Percentiles rank a stretch among this genome's conserved stretches.
phyloP scores from a whole-genome alignment of 2,329 filamentous ascomycete genomes.

The Paecilomyces variotii region DNA sequence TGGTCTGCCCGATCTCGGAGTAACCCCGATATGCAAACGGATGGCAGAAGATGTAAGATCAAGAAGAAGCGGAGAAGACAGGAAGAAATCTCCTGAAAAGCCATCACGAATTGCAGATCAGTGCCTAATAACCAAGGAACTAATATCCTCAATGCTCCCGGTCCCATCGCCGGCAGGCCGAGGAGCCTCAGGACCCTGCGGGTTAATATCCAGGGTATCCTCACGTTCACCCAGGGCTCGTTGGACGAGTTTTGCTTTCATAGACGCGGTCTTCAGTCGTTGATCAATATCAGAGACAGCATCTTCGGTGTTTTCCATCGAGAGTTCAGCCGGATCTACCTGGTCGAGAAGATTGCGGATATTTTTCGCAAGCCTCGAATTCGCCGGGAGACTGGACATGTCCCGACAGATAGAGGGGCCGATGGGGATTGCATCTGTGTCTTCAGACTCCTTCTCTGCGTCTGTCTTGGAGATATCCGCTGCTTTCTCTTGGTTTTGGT shows the following conservation, averaged over 20 bases:
- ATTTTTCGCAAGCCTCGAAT: slow-evolving; percentile 66
- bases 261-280: slow-evolving; percentile 69
- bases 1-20: background rate
- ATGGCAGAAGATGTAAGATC: background rate
- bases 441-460: background rate
- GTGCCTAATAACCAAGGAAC: slow-evolving; percentile 32
- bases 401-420: slow-evolving; percentile 20
- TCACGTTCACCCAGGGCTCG: slow-evolving; percentile 51
- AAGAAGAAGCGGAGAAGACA: background rate
- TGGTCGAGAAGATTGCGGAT: slow-evolving; percentile 66
- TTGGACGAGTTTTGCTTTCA: slow-evolving; percentile 79
- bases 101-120: slow-evolving; percentile 11
- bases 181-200: slow-evolving; percentile 20
- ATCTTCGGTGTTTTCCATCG: slow-evolving; percentile 77
- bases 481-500: background rate
- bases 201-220: slow-evolving; percentile 18
- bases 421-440: slow-evolving; percentile 10
- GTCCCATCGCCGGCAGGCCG: slow-evolving; percentile 25
- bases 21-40: background rate
- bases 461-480: background rate
- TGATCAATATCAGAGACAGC: slow-evolving; percentile 89
- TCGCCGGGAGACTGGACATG: slow-evolving; percentile 45
- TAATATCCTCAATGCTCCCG: slow-evolving; percentile 43
- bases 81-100: background rate
- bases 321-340: slow-evolving; percentile 68